Evolutionary conservation across 495 filamentous ascomycete genomes (phyloP).

Genomic region (Trichocladium antarcticum): DNA sequence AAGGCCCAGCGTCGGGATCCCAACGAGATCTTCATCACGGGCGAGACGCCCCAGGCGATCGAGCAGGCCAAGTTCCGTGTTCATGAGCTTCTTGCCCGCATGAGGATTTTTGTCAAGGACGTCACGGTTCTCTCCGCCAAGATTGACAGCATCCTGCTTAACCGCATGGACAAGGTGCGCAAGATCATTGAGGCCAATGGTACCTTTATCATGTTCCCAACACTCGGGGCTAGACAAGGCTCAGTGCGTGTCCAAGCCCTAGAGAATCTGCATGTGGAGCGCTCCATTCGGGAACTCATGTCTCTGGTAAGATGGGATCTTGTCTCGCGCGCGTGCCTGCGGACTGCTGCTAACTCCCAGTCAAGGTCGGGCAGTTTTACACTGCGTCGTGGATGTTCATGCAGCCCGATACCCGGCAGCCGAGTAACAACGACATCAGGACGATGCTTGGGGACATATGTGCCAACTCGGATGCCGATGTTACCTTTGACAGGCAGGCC

Average conservation of each 20-base stretch:
- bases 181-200: slow-evolving; percentile 97
- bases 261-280: slow-evolving; percentile 85
- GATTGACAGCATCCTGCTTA: slow-evolving; percentile 84
- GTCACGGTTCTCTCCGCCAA: slow-evolving; percentile 75
- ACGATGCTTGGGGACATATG: slow-evolving; percentile 92
- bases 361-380: slow-evolving; percentile 89
- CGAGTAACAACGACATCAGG: slow-evolving; percentile 59
- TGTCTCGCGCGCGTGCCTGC: neutral
- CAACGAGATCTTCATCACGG: slow-evolving; percentile 88
- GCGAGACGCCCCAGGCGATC: slow-evolving; percentile 68
- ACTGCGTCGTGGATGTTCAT: slow-evolving; percentile 93
- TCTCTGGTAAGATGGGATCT: slow-evolving; percentile 59
- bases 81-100: slow-evolving; percentile 61
- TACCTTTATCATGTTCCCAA: slow-evolving; percentile 81
- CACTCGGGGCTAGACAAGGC: slow-evolving; percentile 66
- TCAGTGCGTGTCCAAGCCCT: slow-evolving; percentile 81
- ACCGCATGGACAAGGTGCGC: slow-evolving; percentile 85
- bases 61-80: slow-evolving; percentile 78
- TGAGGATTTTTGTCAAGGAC: slow-evolving; percentile 84
- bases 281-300: slow-evolving; percentile 91
- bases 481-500: slow-evolving; percentile 83
- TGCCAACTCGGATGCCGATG: slow-evolving; percentile 87
- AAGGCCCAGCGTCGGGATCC: slow-evolving; percentile 68
- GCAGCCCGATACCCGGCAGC: slow-evolving; percentile 57
- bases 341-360: slow-evolving; percentile 22